phyloP scores from a whole-genome alignment of 2,329 filamentous ascomycete genomes.

The Colletotrichum lupini region DNA sequence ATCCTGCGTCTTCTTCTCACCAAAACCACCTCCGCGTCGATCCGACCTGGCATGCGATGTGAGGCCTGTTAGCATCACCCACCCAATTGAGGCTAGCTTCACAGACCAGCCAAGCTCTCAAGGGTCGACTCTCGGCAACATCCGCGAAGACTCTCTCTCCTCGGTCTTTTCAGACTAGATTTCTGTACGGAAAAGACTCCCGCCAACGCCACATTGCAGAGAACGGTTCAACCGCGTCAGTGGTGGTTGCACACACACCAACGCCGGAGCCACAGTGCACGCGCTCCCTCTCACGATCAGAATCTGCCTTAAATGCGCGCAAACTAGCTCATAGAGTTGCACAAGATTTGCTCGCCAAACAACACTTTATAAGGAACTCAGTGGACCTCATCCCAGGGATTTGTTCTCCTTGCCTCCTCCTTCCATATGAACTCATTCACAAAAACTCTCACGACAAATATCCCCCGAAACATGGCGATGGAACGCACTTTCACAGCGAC shows the following conservation, averaged over 20 bases:
- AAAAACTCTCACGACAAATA: neutral
- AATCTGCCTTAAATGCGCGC: neutral
- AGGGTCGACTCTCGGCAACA: neutral
- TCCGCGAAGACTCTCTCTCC: neutral
- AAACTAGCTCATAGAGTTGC: neutral
- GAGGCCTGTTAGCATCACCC: neutral
- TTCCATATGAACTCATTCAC: rapidly evolving
- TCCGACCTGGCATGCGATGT: neutral
- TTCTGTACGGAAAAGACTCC: neutral
- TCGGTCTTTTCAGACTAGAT: neutral
- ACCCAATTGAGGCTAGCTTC: neutral
- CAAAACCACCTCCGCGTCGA: neutral
- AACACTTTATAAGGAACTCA: neutral
- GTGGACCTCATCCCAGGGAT: neutral
- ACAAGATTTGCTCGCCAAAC: neutral
- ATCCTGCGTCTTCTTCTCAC: no score
- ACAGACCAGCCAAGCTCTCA: no score
- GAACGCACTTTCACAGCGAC: neutral
- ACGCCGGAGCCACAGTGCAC: neutral
- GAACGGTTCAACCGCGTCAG: no score
- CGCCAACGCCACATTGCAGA: neutral
- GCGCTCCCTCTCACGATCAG: neutral
- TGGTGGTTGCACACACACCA: no score
- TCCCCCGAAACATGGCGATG: neutral
- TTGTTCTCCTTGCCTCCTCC: rapidly evolving